A percentile compares a stretch with the other conserved stretches of the same genome.
These are phyloP conservation scores for Penicillium sp. DNA, from an alignment of 2,329 filamentous ascomycete genomes.

Conservation along the genomic window DNA sequence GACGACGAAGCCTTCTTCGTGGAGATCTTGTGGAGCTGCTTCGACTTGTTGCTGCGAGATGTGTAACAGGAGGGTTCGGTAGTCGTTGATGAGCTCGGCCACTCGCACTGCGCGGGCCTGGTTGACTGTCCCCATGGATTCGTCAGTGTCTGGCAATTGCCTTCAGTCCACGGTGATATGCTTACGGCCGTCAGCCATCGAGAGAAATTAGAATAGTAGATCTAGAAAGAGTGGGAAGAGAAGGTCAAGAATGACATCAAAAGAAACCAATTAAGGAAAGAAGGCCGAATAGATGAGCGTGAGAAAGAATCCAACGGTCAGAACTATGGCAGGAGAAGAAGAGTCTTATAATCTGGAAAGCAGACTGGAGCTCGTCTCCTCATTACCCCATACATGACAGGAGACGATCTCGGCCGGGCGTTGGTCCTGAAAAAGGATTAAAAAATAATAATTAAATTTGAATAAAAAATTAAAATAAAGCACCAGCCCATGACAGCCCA, in stretches of 20 bases:
- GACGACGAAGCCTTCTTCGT: slow-evolving; percentile 59
- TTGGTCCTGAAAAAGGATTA: neutral
- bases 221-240: neutral
- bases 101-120: slow-evolving; percentile 62
- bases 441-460: slow-evolving; percentile 1
- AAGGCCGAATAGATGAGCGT: slow-evolving; percentile 6
- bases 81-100: slow-evolving; percentile 64
- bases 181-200: slow-evolving; percentile 60
- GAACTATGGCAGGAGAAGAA: neutral
- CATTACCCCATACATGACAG: slow-evolving; percentile 20
- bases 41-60: slow-evolving; percentile 55
- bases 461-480: slow-evolving; percentile 4
- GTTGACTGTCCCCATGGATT: slow-evolving; percentile 51
- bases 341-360: slow-evolving; percentile 11
- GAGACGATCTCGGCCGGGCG: slow-evolving; percentile 4
- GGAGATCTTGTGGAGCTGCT: slow-evolving; percentile 54
- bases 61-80: slow-evolving; percentile 59
- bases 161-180: neutral
- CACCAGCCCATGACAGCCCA: slow-evolving; percentile 20
- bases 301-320: slow-evolving; percentile 4
- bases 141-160: slow-evolving; percentile 4
- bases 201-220: neutral
- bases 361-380: neutral
- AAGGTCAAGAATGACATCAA: slow-evolving; percentile 3
- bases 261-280: slow-evolving; percentile 4